phyloP scores from a whole-genome alignment of 164 flowering plant genomes.

The Cinnamomum chago region DNA sequence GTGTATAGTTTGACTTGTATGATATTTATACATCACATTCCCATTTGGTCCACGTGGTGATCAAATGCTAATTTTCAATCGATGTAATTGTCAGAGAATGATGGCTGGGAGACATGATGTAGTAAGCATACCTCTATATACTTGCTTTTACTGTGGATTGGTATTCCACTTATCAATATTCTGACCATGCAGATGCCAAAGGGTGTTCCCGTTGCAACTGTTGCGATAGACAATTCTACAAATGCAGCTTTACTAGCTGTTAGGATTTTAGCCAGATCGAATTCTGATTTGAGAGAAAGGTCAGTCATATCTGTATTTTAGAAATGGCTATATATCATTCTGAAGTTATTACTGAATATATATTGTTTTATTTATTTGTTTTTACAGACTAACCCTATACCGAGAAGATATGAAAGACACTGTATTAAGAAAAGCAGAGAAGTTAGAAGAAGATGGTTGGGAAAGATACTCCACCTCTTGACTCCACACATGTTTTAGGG shows the following conservation, averaged over 20 bases:
- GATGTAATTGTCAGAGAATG: no score
- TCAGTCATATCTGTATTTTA: slow-evolving; percentile 10
- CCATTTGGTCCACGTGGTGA: no score
- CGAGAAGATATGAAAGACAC: slow-evolving; percentile 59
- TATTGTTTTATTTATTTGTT: not conserved
- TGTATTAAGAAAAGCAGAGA: slow-evolving; percentile 71
- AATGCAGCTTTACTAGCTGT: slow-evolving; percentile 90
- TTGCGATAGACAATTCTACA: slow-evolving; percentile 83
- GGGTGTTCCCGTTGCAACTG: slow-evolving; percentile 95
- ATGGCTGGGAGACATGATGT: no score
- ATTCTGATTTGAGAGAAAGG: slow-evolving; percentile 48
- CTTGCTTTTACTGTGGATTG: no score
- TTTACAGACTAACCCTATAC: slow-evolving; percentile 59
- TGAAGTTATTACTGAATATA: not conserved
- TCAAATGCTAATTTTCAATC: no score
- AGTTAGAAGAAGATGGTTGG: slow-evolving; percentile 66
- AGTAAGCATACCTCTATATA: no score
- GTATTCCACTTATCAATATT: not conserved
- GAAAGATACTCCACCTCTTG: slow-evolving; percentile 49
- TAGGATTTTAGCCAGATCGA: slow-evolving; percentile 51
- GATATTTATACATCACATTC: no score
- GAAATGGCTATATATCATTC: not conserved
- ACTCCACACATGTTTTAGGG: slow-evolving; percentile 1
- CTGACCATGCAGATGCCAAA: slow-evolving; percentile 74
- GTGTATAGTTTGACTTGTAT: no score